Evolutionary conservation across 257 asterid genomes (phyloP).

Genomic region (Nicotiana benthamiana): DNA sequence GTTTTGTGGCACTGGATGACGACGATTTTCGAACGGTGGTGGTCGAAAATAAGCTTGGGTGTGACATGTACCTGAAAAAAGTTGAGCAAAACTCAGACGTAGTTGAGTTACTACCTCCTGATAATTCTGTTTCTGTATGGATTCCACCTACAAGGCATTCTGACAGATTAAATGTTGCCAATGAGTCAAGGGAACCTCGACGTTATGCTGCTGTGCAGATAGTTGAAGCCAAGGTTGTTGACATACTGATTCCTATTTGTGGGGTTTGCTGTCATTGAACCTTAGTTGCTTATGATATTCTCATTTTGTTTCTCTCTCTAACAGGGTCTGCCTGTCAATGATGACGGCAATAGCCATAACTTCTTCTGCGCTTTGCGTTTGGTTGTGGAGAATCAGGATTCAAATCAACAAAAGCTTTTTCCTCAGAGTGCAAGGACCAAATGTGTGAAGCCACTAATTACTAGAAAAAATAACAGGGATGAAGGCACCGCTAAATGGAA

Average conservation of each 20-base stretch:
- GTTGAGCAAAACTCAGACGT: constrained; percentile 44
- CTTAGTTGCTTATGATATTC: neutral
- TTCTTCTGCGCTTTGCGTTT: constrained; percentile 93
- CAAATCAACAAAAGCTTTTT: constrained; percentile 81
- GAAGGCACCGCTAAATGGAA: constrained; percentile 93
- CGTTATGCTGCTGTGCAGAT: constrained; percentile 78
- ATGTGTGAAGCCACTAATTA: constrained; percentile 71
- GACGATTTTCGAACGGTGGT: constrained; percentile 75
- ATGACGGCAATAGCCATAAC: constrained; percentile 91
- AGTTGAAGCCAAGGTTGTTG: constrained; percentile 77
- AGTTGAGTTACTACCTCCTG: constrained; percentile 41
- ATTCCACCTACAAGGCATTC: constrained; percentile 94
- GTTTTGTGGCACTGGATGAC: constrained; percentile 74
- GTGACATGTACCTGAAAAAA: constrained; percentile 70
- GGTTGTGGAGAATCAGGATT: constrained; percentile 85
- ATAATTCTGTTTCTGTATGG: constrained; percentile 53
- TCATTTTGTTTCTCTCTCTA: constrained; percentile 15
- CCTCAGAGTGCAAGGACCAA: constrained; percentile 99
- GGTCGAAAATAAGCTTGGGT: constrained; percentile 92
- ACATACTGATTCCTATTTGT: neutral
- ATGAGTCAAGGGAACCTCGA: constrained; percentile 84
- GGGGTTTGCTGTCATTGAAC: neutral
- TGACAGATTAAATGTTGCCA: constrained; percentile 76
- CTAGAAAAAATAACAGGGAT: constrained; percentile 32
- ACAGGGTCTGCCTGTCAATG: constrained; percentile 84